A percentile compares a stretch with the other conserved stretches of the same genome.
phyloP scores from a whole-genome alignment of 1,139 yeast genomes.

The Candida sp. region DNA sequence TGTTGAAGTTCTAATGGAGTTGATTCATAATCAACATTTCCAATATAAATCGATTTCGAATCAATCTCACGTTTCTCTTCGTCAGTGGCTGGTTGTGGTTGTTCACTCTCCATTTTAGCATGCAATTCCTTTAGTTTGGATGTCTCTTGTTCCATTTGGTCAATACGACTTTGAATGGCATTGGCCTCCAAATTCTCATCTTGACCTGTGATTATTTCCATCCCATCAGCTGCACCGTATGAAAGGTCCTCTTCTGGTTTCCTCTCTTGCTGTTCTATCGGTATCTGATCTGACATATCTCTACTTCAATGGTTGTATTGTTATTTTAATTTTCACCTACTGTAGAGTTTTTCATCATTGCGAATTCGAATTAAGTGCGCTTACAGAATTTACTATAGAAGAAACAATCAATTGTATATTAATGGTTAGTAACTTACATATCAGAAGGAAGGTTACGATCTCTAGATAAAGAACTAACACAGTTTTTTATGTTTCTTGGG shows the following conservation, averaged over 20 bases:
- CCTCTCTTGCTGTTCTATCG: conserved; percentile 11
- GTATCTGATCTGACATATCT: conserved; percentile 13
- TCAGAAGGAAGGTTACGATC: conserved; percentile 32
- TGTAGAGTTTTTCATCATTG: not conserved
- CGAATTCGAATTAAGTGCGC: not conserved
- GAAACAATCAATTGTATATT: not conserved
- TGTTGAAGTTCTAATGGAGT: conserved; percentile 82
- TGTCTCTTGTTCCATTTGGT: conserved; percentile 28
- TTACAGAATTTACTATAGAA: not conserved
- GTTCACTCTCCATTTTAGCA: conserved; percentile 15
- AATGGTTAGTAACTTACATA: not conserved
- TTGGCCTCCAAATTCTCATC: conserved; percentile 5
- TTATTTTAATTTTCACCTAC: conserved; percentile 1
- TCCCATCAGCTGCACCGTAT: conserved; percentile 2
- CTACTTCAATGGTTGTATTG: not conserved
- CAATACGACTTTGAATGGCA: conserved; percentile 11
- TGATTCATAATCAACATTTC: conserved; percentile 79
- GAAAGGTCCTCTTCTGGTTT: conserved; percentile 4
- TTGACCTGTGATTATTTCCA: conserved; percentile 5
- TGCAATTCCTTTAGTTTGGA: conserved; percentile 24
- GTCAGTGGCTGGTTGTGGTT: conserved; percentile 14
- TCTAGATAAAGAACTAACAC: conserved; percentile 24
- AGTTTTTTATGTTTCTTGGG: conserved; percentile 22
- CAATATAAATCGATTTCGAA: conserved; percentile 79
- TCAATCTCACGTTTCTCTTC: conserved; percentile 50